phyloP scores from a whole-genome alignment of 805 yeast species.

The Saturnispora ahearnii region DNA sequence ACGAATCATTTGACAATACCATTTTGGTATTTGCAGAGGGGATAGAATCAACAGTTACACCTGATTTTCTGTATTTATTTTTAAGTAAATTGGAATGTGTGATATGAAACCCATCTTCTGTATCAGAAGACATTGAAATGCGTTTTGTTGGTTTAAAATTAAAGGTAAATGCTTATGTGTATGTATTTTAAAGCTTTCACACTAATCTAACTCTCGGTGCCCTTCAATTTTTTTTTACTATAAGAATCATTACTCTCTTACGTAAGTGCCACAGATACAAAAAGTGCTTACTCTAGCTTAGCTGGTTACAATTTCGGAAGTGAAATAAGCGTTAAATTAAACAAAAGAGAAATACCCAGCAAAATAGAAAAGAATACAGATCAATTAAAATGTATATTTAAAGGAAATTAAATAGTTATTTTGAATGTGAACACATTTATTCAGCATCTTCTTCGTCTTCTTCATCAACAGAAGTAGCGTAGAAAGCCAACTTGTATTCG shows the following conservation, averaged over 20 bases:
- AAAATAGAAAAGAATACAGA: constrained; percentile 5
- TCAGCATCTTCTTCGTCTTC: constrained; percentile 78
- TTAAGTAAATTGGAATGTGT: neutral
- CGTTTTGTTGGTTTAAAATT: neutral
- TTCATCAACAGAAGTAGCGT: constrained; percentile 91
- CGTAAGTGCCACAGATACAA: neutral
- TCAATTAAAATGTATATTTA: constrained; percentile 1
- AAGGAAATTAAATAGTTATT: neutral
- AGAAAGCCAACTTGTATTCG: constrained; percentile 96
- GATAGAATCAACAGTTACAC: constrained; percentile 1
- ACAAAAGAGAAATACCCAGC: neutral
- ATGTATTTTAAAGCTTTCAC: neutral
- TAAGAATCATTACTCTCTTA: neutral
- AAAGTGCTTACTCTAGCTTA: too few species aligned
- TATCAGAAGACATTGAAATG: constrained; percentile 3
- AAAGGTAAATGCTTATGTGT: neutral
- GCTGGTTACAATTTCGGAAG: neutral
- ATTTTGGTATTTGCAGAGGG: neutral
- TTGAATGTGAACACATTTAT: constrained; percentile 34
- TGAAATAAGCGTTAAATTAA: neutral
- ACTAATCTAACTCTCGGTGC: neutral
- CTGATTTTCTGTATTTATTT: neutral
- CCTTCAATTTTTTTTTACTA: neutral
- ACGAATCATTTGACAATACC: neutral
- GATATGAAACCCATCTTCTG: constrained; percentile 1